phyloP scores from a whole-genome alignment of 1,284 basidiomycete species.

The Moniliophthora roreri region DNA sequence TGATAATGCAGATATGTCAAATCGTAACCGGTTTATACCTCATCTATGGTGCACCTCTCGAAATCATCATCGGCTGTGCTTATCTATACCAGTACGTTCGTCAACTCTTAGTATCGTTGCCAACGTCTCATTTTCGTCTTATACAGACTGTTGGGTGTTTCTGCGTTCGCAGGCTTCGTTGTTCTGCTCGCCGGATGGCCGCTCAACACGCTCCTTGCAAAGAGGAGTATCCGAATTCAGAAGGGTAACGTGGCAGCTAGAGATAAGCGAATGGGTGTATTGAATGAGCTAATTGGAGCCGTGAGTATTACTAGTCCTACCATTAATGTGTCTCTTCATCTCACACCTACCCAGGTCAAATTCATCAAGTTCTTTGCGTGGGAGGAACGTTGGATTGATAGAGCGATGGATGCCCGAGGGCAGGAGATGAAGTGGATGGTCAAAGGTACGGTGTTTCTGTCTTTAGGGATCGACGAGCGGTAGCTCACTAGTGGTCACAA shows the following conservation, averaged over 20 bases:
- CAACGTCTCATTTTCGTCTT: background rate
- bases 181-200: slow-evolving; percentile 77
- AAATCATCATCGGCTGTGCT: slow-evolving; percentile 71
- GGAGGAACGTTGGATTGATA: slow-evolving; percentile 74
- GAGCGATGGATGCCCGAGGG: slow-evolving; percentile 55
- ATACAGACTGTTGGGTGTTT: slow-evolving; percentile 73
- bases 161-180: slow-evolving; percentile 84
- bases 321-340: background rate
- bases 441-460: slow-evolving; percentile 43
- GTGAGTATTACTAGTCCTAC: slow-evolving; percentile 35
- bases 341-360: slow-evolving; percentile 47
- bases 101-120: background rate
- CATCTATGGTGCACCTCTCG: slow-evolving; percentile 61
- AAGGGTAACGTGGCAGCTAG: slow-evolving; percentile 72
- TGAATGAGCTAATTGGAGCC: slow-evolving; percentile 84
- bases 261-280: slow-evolving; percentile 82
- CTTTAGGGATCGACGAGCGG: background rate
- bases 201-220: slow-evolving; percentile 65
- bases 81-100: slow-evolving; percentile 77
- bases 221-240: slow-evolving; percentile 66
- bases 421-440: slow-evolving; percentile 71
- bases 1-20: background rate
- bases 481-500: slow-evolving; percentile 7
- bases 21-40: background rate
- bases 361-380: slow-evolving; percentile 90